phyloP scores from a whole-genome alignment of 108 stramenopile species.

The Nitzschia sp. region DNA sequence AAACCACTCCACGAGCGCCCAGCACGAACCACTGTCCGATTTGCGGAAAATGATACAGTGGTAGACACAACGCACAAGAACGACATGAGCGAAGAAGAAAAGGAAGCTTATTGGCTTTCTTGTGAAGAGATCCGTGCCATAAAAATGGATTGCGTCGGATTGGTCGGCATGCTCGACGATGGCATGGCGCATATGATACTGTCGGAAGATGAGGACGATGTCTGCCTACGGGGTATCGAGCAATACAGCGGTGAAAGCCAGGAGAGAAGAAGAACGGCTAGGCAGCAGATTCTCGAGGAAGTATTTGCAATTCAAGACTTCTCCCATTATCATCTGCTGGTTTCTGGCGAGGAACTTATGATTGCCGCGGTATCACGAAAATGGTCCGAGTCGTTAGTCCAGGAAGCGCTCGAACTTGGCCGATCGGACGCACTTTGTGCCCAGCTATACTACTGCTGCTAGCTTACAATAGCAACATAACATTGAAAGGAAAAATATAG shows the following conservation, averaged over 20 bases:
- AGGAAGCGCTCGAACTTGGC: slow-evolving; percentile 8
- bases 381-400: background rate
- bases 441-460: background rate
- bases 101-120: background rate
- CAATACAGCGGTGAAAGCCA: slow-evolving; percentile 1
- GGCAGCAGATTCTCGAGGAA: slow-evolving; percentile 4
- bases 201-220: slow-evolving; percentile 5
- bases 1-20: no score
- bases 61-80: slow-evolving; percentile 6
- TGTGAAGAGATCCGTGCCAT: slow-evolving; percentile 17
- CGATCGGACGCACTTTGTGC: slow-evolving; percentile 6
- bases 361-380: background rate
- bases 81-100: slow-evolving; percentile 10
- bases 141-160: slow-evolving; percentile 8
- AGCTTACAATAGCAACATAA: slow-evolving; percentile 1
- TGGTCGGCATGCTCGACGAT: slow-evolving; percentile 21
- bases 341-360: background rate
- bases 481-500: no score
- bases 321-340: background rate
- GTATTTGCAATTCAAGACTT: slow-evolving; percentile 1
- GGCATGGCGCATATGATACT: background rate
- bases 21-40: no score
- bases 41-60: background rate
- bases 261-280: background rate
- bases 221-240: slow-evolving; percentile 8